Percentiles rank a stretch among this genome's conserved stretches.
These are phyloP conservation scores for Coccomyxa sp. DNA, from an alignment of 139 green algal species.

Conservation along the genomic window DNA sequence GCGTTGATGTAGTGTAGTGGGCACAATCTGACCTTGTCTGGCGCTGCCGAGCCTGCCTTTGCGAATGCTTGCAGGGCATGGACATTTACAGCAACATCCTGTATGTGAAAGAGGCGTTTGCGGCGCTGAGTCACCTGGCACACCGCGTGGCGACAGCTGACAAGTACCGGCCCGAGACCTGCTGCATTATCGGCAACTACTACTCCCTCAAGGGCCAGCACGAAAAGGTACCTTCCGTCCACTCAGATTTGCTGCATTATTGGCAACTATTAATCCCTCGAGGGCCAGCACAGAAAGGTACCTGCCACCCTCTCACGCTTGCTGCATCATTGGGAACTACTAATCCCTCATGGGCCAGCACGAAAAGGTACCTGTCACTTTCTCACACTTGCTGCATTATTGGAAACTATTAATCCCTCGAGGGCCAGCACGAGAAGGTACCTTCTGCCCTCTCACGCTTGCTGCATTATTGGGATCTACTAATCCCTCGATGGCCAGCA, in stretches of 20 bases:
- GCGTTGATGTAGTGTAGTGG: too few species aligned
- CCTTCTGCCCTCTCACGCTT: too few species aligned
- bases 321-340: constrained; percentile 97
- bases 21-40: too few species aligned
- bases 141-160: constrained; percentile 68
- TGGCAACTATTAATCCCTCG: too few species aligned
- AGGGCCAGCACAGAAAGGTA: too few species aligned
- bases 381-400: constrained; percentile 76
- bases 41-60: too few species aligned
- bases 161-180: constrained; percentile 91
- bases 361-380: too few species aligned
- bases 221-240: constrained; percentile 36
- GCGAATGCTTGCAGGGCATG: constrained; percentile 58
- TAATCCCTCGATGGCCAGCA: too few species aligned
- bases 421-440: constrained; percentile 50
- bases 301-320: too few species aligned
- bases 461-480: too few species aligned
- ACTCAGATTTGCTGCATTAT: too few species aligned
- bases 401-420: constrained; percentile 97
- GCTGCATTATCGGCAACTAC: constrained; percentile 97
- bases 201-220: constrained; percentile 80
- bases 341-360: constrained; percentile 80
- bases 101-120: constrained; percentile 79
- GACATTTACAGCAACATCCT: constrained; percentile 97
- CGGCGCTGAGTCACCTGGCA: constrained; percentile 77